Evolutionary conservation across 176 grass and related monocot genomes (phyloP), one percentile per base, ranked within the genome.

Genomic region (Bromus sterilis): DNA sequence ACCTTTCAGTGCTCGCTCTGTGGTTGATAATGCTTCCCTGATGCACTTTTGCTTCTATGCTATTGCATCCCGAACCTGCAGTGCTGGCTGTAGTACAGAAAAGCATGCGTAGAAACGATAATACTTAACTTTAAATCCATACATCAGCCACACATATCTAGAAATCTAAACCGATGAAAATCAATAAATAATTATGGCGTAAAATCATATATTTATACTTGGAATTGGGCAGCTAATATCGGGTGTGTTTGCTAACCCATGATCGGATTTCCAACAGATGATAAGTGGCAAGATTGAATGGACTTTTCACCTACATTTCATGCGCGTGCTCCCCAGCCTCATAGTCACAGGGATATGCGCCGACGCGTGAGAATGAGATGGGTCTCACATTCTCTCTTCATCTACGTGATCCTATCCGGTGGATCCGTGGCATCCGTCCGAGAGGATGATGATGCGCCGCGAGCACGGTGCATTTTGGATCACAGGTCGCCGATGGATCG

Each of bases 381-480:
- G 61, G 32, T 71, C 40, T 44, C 68, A 10, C 11, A 18, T 42
- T 20, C 29, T 36, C 29, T 36, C 56, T 9, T 71, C 63, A 3
- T 78, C 64, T 25, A 40, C 63, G 32, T 39, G 24, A 74, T 83
- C 71, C 21, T 31, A 86, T 44, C 35, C 48, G 48, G 10, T 10
- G 8, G 37, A 53, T 53, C 48, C 73, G 2, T 82, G 11, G 28
- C 42, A 42, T 76, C 79, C 78, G 28, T 26, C 18, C 11, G 36
- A 13, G 14, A 74, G 61, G 77, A 86, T 80, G n/a, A 39, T 67
- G 79, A 32, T 62, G 64, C 53, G 24, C 43, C 43, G 34, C 58
- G 34, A 20, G 55, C 26, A 53, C 48, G 56, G n/a, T n/a, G 58
- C 69, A 34, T 10, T 78, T 44, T 79, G 86, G 86, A 88, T 88